Evolutionary conservation across 2,329 filamentous ascomycete species (phyloP).

Genomic region (Penicillium verrucosum): DNA sequence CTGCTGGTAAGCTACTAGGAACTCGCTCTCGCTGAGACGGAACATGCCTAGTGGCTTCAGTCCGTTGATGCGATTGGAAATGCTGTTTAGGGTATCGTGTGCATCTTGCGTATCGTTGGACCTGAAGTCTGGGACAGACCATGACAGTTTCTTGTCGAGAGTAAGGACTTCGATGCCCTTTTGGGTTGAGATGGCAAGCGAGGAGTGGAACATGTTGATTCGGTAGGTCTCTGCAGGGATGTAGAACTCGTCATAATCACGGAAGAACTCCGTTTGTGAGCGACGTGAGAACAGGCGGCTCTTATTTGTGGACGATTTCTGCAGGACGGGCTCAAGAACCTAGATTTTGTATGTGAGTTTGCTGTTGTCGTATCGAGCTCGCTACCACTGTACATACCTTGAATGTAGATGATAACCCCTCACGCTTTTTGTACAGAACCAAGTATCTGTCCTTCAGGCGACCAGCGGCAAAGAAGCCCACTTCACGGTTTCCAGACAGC

Average conservation of each 20-base stretch:
- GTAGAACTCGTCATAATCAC: constrained; percentile 98
- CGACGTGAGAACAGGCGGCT: constrained; percentile 63
- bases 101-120: constrained; percentile 56
- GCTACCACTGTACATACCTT: constrained; percentile 46
- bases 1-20: constrained; percentile 89
- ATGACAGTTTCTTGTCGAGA: constrained; percentile 92
- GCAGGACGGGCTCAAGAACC: constrained; percentile 91
- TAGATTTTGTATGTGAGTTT: constrained; percentile 32
- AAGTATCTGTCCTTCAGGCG: constrained; percentile 95
- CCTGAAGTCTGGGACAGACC: constrained; percentile 80
- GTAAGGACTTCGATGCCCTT: constrained; percentile 95
- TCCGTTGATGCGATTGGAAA: constrained; percentile 76
- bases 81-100: constrained; percentile 68
- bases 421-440: constrained; percentile 95
- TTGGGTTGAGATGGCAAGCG: constrained; percentile 83
- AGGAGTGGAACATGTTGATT: constrained; percentile 93
- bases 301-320: constrained; percentile 84
- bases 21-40: constrained; percentile 85
- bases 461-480: constrained; percentile 93
- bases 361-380: background rate
- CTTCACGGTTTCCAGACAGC: constrained; percentile 79
- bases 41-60: constrained; percentile 95
- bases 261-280: constrained; percentile 88
- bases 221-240: constrained; percentile 92
- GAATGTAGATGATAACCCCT: constrained; percentile 88